These are phyloP conservation scores for Pythium guiyangense DNA, from an alignment of 352 stramenopile genomes.

Conservation along the genomic window DNA sequence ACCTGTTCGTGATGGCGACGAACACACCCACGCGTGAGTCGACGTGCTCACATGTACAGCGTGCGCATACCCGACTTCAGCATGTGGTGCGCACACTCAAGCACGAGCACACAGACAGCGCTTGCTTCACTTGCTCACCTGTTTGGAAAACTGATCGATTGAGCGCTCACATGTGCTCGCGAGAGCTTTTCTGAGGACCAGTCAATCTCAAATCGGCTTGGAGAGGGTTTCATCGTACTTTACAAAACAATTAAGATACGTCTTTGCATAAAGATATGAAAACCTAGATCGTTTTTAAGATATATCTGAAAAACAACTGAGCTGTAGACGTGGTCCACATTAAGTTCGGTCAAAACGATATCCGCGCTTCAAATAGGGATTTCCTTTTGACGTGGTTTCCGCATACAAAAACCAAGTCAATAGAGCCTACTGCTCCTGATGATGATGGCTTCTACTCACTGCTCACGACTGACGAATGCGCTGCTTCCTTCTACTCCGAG, in stretches of 20 bases:
- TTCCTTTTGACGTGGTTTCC: too few species aligned
- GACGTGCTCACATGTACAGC: not conserved
- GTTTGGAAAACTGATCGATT: conserved; percentile 46
- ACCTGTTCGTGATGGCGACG: conserved; percentile 18
- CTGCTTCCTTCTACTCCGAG: not conserved
- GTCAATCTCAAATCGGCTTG: not conserved
- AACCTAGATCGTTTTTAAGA: not conserved
- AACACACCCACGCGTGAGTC: not conserved
- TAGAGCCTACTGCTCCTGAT: too few species aligned
- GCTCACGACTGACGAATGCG: not conserved
- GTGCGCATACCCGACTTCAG: not conserved
- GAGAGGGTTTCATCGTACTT: not conserved
- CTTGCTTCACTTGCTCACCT: conserved; percentile 29
- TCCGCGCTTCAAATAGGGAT: too few species aligned
- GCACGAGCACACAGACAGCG: not conserved
- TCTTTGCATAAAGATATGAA: not conserved
- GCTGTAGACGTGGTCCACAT: too few species aligned
- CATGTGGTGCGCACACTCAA: not conserved
- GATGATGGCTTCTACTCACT: not conserved
- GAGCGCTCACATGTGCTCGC: not conserved
- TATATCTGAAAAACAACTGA: too few species aligned
- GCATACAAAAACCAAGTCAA: too few species aligned
- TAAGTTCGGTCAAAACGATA: too few species aligned
- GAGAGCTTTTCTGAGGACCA: not conserved
- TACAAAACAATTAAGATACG: not conserved